Conservation (phyloP, 352 stramenopile genomes). For the Phytophthora cryptogea region DNA sequence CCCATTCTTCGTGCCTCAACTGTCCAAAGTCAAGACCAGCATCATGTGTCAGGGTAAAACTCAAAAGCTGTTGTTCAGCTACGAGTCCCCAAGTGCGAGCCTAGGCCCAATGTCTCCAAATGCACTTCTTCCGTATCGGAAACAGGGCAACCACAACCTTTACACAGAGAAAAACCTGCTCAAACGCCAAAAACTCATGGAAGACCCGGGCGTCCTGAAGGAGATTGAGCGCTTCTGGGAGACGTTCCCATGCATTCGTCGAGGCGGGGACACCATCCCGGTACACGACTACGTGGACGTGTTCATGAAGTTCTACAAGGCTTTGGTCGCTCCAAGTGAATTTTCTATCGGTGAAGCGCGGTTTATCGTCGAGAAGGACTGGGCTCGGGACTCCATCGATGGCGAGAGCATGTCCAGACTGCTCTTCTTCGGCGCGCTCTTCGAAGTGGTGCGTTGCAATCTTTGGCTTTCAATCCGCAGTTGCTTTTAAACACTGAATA, state of each 20-base stretch:
- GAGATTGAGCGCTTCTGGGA: conserved; percentile 73
- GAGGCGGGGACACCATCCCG: conserved; percentile 47
- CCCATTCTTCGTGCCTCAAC: conserved; percentile 64
- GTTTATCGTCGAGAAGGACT: conserved; percentile 82
- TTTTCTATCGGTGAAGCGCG: conserved; percentile 74
- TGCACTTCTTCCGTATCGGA: conserved; percentile 63
- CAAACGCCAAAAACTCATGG: conserved; percentile 56
- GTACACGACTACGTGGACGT: conserved; percentile 73
- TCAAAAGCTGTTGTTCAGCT: conserved; percentile 58
- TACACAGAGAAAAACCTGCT: conserved; percentile 74
- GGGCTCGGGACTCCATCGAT: conserved; percentile 56
- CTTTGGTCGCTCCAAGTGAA: conserved; percentile 65
- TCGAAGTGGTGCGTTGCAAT: conserved; percentile 62
- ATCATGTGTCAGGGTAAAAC: conserved; percentile 56
- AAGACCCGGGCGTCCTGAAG: conserved; percentile 49
- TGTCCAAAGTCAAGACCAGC: conserved; percentile 71
- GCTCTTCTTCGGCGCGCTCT: conserved; percentile 67
- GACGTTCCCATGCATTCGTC: conserved; percentile 65
- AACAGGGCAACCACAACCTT: conserved; percentile 69
- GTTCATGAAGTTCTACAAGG: conserved; percentile 87
- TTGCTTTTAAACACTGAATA: neutral
- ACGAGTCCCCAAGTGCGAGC: conserved; percentile 31
- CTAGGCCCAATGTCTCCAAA: conserved; percentile 20
- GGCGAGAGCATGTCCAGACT: conserved; percentile 57
- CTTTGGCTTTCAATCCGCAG: neutral